Base-by-base conservation (phyloP, 805 yeast species). In the Wickerhamomyces chambardii region DNA sequence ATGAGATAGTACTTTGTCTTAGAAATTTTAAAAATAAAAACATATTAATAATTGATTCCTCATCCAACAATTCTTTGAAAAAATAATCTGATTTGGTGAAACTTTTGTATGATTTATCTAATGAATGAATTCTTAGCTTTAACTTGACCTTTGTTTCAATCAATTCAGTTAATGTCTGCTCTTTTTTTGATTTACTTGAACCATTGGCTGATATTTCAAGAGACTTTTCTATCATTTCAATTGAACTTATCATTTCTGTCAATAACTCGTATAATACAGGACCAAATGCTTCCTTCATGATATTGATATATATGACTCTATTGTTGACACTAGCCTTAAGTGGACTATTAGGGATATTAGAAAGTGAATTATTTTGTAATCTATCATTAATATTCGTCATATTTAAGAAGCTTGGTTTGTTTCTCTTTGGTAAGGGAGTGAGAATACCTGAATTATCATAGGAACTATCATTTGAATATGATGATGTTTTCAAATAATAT, bases 11-110 rank as follows among this genome's bases (percentile, higher is more conserved):
- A 2, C 68, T 49, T 36, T 64, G 68, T 39, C 68, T 51, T 5
- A 65, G 38, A 33, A 64, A 66, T 39, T 68, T 52, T 4, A 68
- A 36, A 33, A 61, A 60, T 14, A 68, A 42, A 40, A 68, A 62
- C 17, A 63, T 56, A 31, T 61, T 56, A 24, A 61, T 59, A 16
- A 59, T 53, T 5, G 59, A 56, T 19, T 57, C 58, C 36, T 60
- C 59, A 4, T 46, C 45, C 15, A 63, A 36, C 12, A 65, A 41
- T 5, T 59, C 66, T 29, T 58, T 51, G 17, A 56, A 43, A 35
- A 62, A 65, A 36, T 55, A 47, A 9, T 55, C 54, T 1, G 67
- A 50, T 33, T 51, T 54, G 2, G 63, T 56, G 37, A 64, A 65
- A 4, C 43, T 43, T 31, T 50, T 58, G 36, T 65, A 65, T 2